These are phyloP conservation scores for Suillus ampliporus DNA, from an alignment of 768 basidiomycete genomes.

Conservation along the genomic window DNA sequence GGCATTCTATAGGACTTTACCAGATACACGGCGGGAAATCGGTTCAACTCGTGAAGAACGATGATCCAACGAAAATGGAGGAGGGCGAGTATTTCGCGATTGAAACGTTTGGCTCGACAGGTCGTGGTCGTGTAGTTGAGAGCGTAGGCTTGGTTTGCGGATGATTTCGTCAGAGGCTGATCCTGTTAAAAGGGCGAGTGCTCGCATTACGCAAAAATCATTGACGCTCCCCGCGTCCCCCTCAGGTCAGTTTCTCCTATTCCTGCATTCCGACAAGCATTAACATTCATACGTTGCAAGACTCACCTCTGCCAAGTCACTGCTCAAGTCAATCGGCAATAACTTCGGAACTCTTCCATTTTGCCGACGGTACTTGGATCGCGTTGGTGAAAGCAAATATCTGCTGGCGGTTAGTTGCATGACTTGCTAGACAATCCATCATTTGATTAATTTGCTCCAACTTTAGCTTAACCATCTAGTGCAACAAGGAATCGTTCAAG, in stretches of 20 bases:
- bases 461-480: constrained; percentile 88
- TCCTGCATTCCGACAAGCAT: constrained; percentile 6
- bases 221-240: constrained; percentile 72
- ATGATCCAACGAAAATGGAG: constrained; percentile 96
- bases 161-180: constrained; percentile 4
- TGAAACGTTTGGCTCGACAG: constrained; percentile 98
- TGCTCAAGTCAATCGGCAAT: constrained; percentile 87
- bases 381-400: constrained; percentile 91
- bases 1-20: constrained; percentile 90
- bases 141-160: constrained; percentile 49
- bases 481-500: constrained; percentile 83
- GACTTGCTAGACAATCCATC: not conserved
- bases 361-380: constrained; percentile 94
- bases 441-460: constrained; percentile 6
- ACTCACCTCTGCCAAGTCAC: constrained; percentile 81
- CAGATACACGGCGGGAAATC: constrained; percentile 96
- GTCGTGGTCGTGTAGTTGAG: constrained; percentile 86
- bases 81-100: constrained; percentile 99
- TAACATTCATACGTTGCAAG: constrained; percentile 44
- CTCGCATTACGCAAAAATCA: constrained; percentile 87
- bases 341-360: constrained; percentile 96
- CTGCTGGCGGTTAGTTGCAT: constrained; percentile 73
- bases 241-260: constrained; percentile 59
- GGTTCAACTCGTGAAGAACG: constrained; percentile 86
- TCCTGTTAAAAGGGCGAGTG: constrained; percentile 71